Evolutionary conservation across 2,329 filamentous ascomycete species (phyloP).

Genomic region (Apiospora kogelbergensis): DNA sequence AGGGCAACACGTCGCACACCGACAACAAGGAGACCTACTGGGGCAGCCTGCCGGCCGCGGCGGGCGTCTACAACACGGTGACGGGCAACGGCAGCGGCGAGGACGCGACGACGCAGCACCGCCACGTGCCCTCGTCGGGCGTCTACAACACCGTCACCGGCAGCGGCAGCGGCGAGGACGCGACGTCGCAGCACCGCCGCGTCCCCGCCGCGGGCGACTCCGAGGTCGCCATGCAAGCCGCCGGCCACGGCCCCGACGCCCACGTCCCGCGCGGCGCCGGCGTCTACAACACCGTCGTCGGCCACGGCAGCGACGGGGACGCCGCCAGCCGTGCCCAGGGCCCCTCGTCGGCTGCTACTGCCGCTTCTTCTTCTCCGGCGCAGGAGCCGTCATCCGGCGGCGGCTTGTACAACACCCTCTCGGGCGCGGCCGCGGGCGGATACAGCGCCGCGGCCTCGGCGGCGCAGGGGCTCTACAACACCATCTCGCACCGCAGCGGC

Average conservation of each 20-base stretch:
- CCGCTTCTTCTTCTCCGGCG: too few relatives aligned
- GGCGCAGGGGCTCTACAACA: neutral
- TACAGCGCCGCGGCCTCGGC: neutral
- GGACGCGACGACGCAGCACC: conserved; percentile 6
- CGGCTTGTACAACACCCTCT: conserved; percentile 16
- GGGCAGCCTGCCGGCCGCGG: conserved; percentile 27
- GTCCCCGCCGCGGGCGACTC: neutral
- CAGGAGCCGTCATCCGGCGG: conserved; percentile 16
- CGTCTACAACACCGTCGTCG: conserved; percentile 22
- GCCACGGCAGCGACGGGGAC: conserved; percentile 23
- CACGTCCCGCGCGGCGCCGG: conserved; percentile 8
- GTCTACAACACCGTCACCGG: conserved; percentile 27
- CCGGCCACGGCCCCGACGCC: neutral
- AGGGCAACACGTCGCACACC: conserved; percentile 14
- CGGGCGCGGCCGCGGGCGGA: conserved; percentile 13
- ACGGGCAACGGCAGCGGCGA: conserved; percentile 23
- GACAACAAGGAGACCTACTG: conserved; percentile 25
- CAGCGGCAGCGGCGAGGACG: conserved; percentile 20
- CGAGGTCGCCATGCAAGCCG: neutral
- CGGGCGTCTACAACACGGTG: conserved; percentile 26
- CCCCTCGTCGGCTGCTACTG: conserved; percentile 12
- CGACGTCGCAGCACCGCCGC: conserved; percentile 9
- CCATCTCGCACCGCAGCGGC: neutral
- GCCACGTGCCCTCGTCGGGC: conserved; percentile 18
- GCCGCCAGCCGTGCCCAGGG: neutral